Evolutionary conservation across 108 stramenopile genomes (phyloP), one percentile per base, ranked within the genome.

Genomic region (Nitzschia sp.): DNA sequence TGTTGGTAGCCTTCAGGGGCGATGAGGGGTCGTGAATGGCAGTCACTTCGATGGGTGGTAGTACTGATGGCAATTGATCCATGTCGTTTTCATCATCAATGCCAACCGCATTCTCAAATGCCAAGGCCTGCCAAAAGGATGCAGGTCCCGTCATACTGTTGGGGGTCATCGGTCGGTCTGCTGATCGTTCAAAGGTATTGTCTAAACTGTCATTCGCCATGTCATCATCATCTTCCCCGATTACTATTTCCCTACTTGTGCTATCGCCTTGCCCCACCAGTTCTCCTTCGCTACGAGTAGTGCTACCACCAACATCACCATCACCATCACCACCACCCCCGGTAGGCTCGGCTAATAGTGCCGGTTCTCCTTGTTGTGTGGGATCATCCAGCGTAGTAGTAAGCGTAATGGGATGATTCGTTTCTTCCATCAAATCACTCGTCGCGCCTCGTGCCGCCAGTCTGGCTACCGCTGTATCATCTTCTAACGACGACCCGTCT

Each of bases 41-140:
- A 0, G 33, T 34, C 31, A 58, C 56, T 26, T 58, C 56, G 16
- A 34, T 34, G 3, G 56, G 56, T n/a, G 48, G 48, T 21, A 50
- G 19, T 5, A 50, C 48, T 4, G 48, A 4, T 13, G 38, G 6
- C 17, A 50, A 50, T 5, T 50, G 48, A 22, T 50, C 4, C 19
- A 19, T 21, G 48, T 22, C 21, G 21, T 50, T 21, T 4, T 50
- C 19, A 50, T 21, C 48, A 50, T 19, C 48, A 50, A 50, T 50
- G 19, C 48, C 48, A 21, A 8, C 19, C 4, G 21, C 48, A 50
- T 50, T 50, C 21, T 50, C 48, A 50, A 50, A 50, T 4, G 48
- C 48, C 5, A 50, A 22, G 5, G 9, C 48, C 21, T 50, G 9
- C 48, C 48, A 50, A 11, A 50, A 4, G 11, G 13, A 41, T 22